Base-by-base conservation (phyloP, 2,329 filamentous ascomycete species). In the Fusarium mundagurra region DNA sequence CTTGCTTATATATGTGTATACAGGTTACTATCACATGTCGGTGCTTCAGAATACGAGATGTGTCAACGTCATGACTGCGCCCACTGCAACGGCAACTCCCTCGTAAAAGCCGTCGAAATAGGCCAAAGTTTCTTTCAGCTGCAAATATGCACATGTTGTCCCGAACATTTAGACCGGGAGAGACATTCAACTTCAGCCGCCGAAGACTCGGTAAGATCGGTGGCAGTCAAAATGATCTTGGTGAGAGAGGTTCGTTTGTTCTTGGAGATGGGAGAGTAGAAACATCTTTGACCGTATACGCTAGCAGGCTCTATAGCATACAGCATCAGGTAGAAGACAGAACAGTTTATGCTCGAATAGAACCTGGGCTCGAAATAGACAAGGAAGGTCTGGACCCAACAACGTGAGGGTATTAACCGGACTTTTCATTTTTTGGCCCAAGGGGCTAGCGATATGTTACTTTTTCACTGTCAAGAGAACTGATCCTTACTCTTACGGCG, bases 61-160 rank as follows among this genome's bases (percentile, higher is more conserved):
- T 34, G 22, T 54, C 29, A 27, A 43, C 63, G 39, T 31, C n/a
- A 54, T 53, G 33, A 93, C 80, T 79, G 75, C 8, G 92, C 92
- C 79, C 85, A 92, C 36, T 92, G 92, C 81, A 88, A 89, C 81
- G 16, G 89, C 87, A 7, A 93, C 91, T 5, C 91, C 92, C 80
- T 82, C 86, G 1, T 87, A 91, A 76, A 78, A 85, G 87, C 53
- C 27, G 13, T 24, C n/a, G 11, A 16, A 7, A 41, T 24, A 44
- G 16, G n/a, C 41, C 0, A 7, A 17, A 24, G n/a, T 24, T 9
- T 11, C 22, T 11, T 11, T 11, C n/a, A 11, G 14, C 9, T 3
- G 14, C 7, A 17, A 24, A 11, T 17, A n/a, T 11, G 9, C 11
- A 17, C 14, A n/a, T 0, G 14, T 14, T n/a, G 22, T 10, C 20